Percentiles rank a stretch among this genome's conserved stretches.
phyloP scores from a whole-genome alignment of 148 eudicot species.

The Amaranthus cruentus region DNA sequence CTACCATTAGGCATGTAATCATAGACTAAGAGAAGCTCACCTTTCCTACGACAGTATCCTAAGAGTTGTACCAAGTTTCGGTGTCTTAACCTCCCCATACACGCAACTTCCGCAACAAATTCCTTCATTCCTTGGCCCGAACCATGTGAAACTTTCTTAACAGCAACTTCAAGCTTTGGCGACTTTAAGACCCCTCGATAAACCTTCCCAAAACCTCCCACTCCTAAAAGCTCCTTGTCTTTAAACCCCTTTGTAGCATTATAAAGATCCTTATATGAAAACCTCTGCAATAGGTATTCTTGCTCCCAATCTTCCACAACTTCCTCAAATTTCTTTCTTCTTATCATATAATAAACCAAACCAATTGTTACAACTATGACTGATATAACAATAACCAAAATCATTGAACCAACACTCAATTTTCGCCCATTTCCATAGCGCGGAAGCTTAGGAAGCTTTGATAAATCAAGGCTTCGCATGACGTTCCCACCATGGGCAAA shows the following conservation, averaged over 20 bases:
- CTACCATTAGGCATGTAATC: slow-evolving; percentile 20
- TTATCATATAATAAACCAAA: slow-evolving; percentile 8
- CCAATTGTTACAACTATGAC: slow-evolving; percentile 1
- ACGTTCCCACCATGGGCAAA: slow-evolving; percentile 18
- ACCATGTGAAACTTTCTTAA: slow-evolving; percentile 34
- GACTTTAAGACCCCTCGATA: slow-evolving; percentile 29
- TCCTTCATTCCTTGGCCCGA: slow-evolving; percentile 35
- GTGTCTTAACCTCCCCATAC: slow-evolving; percentile 17
- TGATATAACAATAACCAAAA: slow-evolving; percentile 17
- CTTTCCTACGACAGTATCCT: no score
- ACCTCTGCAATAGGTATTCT: slow-evolving; percentile 36
- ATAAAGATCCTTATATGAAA: slow-evolving; percentile 42
- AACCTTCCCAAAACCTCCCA: slow-evolving; percentile 36
- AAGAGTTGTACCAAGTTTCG: no score
- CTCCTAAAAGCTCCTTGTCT: slow-evolving; percentile 33
- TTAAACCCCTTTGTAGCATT: slow-evolving; percentile 45
- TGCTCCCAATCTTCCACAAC: slow-evolving; percentile 48
- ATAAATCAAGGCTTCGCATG: slow-evolving; percentile 22
- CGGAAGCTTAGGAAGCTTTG: slow-evolving; percentile 40
- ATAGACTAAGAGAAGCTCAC: no score
- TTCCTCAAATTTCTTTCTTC: slow-evolving; percentile 44
- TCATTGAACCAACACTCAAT: background rate
- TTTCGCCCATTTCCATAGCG: slow-evolving; percentile 6
- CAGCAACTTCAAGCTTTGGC: slow-evolving; percentile 26
- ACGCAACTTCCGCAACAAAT: slow-evolving; percentile 34